Conservation (phyloP, 192 early-diverging fungal species). For the Backusella liffmaniae region DNA sequence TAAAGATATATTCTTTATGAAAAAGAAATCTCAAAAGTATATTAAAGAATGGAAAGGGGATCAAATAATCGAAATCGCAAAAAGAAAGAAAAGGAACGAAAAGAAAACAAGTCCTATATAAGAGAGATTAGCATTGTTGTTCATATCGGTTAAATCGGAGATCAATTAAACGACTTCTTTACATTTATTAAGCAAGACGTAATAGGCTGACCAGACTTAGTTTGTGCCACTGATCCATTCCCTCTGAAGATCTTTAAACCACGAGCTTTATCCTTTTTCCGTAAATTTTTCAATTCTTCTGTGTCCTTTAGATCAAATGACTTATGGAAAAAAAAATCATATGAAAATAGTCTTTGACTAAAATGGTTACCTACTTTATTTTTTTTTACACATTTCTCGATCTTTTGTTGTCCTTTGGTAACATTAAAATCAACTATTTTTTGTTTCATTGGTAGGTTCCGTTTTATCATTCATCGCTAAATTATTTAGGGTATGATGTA, state of each 20-base stretch:
- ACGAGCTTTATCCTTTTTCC: background rate
- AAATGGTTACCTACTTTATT: background rate
- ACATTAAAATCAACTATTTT: background rate
- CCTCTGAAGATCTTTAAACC: background rate
- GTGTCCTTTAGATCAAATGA: background rate
- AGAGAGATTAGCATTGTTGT: background rate
- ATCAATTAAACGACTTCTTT: background rate
- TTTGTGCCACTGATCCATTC: background rate
- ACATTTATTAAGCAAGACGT: background rate
- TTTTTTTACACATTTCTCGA: background rate
- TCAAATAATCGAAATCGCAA: background rate
- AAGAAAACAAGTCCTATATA: background rate
- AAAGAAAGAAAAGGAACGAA: background rate
- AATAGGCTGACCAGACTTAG: background rate
- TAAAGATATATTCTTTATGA: background rate
- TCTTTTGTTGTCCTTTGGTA: background rate
- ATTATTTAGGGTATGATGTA: background rate
- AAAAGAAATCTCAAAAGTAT: background rate
- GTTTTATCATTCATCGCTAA: background rate
- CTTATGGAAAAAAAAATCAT: background rate
- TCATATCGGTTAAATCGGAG: conserved; percentile 8
- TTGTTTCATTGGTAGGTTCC: background rate
- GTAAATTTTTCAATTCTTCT: background rate
- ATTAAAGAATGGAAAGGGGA: background rate
- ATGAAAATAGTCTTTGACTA: background rate